These are phyloP conservation scores for Sanghuangporus baumii DNA, from an alignment of 1,284 basidiomycete species.

Conservation along the genomic window DNA sequence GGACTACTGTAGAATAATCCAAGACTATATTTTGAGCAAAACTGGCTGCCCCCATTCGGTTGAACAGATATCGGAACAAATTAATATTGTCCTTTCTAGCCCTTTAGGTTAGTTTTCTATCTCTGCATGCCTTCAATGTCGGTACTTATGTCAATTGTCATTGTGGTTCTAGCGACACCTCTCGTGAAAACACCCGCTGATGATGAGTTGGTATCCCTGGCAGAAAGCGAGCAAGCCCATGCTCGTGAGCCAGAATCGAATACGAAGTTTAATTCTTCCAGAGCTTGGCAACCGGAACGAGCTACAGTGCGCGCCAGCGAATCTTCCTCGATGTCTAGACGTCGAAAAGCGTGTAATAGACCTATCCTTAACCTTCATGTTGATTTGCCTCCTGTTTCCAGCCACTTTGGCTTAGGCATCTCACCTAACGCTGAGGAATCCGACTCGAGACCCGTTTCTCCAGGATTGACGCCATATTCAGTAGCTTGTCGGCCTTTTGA, in stretches of 20 bases:
- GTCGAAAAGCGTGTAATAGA: conserved; percentile 14
- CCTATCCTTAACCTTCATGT: conserved; percentile 11
- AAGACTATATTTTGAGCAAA: conserved; percentile 10
- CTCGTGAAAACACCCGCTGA: background rate
- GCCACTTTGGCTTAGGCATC: background rate
- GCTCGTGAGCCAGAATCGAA: background rate
- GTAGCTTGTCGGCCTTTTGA: background rate
- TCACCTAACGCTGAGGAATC: background rate
- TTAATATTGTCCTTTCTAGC: background rate
- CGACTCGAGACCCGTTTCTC: background rate
- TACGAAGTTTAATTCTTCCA: background rate
- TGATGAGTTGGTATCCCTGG: background rate
- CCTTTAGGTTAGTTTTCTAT: background rate
- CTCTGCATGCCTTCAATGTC: background rate
- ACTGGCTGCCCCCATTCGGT: conserved; percentile 7
- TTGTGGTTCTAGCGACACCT: background rate
- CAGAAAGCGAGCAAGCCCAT: background rate
- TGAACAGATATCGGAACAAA: conserved; percentile 2
- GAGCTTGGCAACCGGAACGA: background rate
- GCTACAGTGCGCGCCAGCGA: background rate
- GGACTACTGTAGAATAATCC: conserved; percentile 7
- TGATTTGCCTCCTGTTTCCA: conserved; percentile 1
- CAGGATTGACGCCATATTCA: background rate
- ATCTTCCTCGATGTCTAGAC: conserved; percentile 12
- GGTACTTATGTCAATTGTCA: background rate